Conservation (phyloP, 2,329 filamentous ascomycete genomes). For the Rutstroemia sp. region DNA sequence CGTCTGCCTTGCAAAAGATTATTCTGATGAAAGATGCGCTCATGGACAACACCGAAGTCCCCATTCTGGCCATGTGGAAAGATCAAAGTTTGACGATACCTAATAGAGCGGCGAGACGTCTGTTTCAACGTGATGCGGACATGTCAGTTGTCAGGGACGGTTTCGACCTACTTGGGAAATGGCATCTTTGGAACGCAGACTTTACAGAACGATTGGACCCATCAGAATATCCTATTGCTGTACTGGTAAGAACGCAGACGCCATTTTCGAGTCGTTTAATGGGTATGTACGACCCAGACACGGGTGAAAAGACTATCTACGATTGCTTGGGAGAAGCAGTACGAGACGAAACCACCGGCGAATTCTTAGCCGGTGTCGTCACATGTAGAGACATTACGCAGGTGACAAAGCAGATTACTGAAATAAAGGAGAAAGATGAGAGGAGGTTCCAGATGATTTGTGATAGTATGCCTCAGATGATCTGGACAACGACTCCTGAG, state of each 20-base stretch:
- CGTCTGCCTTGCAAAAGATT: constrained; percentile 65
- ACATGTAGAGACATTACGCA: constrained; percentile 55
- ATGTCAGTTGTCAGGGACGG: constrained; percentile 36
- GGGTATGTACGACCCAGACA: constrained; percentile 52
- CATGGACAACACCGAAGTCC: constrained; percentile 66
- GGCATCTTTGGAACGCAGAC: constrained; percentile 57
- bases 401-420: constrained; percentile 60
- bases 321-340: constrained; percentile 64
- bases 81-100: constrained; percentile 68
- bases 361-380: constrained; percentile 67
- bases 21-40: constrained; percentile 70
- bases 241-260: constrained; percentile 53
- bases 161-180: constrained; percentile 51
- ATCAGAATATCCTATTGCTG: constrained; percentile 59
- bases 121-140: constrained; percentile 40
- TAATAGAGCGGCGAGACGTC: constrained; percentile 47
- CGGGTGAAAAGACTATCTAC: constrained; percentile 47
- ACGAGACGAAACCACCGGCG: constrained; percentile 56
- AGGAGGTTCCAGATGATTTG: constrained; percentile 69
- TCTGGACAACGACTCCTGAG: constrained; percentile 65
- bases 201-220: constrained; percentile 51
- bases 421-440: constrained; percentile 64
- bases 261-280: constrained; percentile 53
- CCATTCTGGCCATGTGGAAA: constrained; percentile 74
- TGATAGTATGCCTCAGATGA: constrained; percentile 63